Conservation (phyloP, 257 asterid genomes). For the Ophiorrhiza pumila region DNA sequence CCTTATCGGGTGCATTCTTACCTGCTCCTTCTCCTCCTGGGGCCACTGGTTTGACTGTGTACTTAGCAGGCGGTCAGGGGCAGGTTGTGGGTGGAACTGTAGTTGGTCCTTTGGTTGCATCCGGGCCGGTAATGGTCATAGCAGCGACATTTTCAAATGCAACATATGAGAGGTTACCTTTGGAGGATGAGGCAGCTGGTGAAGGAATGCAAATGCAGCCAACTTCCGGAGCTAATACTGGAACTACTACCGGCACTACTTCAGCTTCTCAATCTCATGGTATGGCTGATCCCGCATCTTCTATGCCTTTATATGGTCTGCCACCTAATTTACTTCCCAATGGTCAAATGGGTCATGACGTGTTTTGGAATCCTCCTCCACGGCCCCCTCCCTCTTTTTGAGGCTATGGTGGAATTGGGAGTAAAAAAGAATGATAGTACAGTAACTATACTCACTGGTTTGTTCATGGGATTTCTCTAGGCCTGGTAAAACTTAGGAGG, state of each 20-base stretch:
- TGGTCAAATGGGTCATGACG: constrained; percentile 54
- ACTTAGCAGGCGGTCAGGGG: constrained; percentile 77
- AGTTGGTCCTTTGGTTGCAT: constrained; percentile 52
- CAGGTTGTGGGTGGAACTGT: constrained; percentile 79
- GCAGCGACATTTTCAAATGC: constrained; percentile 74
- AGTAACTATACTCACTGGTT: not conserved
- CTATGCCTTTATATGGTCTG: constrained; percentile 34
- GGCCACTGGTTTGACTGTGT: constrained; percentile 57
- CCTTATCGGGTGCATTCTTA: constrained; percentile 66
- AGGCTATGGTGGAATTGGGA: constrained; percentile 1
- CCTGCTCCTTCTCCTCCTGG: constrained; percentile 65
- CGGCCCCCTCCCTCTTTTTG: constrained; percentile 49
- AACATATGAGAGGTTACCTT: constrained; percentile 64
- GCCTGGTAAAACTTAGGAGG: constrained; percentile 32
- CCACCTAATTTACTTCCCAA: constrained; percentile 49
- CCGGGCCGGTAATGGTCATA: constrained; percentile 81
- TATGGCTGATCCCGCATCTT: constrained; percentile 29
- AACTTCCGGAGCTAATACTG: constrained; percentile 18
- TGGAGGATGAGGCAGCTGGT: constrained; percentile 40
- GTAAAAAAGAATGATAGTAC: not conserved
- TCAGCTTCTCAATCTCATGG: constrained; percentile 23
- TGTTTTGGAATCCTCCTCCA: constrained; percentile 61
- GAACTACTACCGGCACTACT: constrained; percentile 15
- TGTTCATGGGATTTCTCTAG: constrained; percentile 11
- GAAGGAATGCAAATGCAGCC: constrained; percentile 31